Evolutionary conservation across 345 rosid species (phyloP), one percentile per base, ranked within the genome.

Genomic region (Psidium guajava): DNA sequence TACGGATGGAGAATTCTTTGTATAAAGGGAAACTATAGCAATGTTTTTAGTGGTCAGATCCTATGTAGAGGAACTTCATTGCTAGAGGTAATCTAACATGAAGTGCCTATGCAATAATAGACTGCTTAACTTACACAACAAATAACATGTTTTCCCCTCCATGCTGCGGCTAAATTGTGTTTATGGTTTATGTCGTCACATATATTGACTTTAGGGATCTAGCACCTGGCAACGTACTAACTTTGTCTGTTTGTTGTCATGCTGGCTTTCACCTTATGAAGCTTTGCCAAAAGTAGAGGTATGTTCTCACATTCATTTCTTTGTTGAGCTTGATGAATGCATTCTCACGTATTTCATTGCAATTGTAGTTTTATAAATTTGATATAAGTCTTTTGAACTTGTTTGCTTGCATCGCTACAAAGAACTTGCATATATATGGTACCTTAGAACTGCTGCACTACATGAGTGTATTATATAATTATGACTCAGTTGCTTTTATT

Each of bases 221-320:
- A 10, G 54, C 54, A 22, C 54, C 51, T 1, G 40, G 36, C 3
- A 13, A 81, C 15, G 51, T 42, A 49, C 91, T 93, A 81, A 93
- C 87, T 56, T 56, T n/a, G 32, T 82, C 77, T 83, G 83, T 28
- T 2, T 81, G 81, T 83, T 93, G 82, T 87, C 80, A 53, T 91
- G 85, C 88, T 85, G 89, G 52, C 83, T 53, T 82, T 85, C 57
- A 40, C 87, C 64, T 27, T 49, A 11, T 89, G 92, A 91, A 97
- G 98, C 91, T 97, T 91, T 84, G 99, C 99, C 90, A 97, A 95
- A 91, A 85, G 86, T 88, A 92, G 99, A 95, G 99, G 95, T 95
- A 90, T 86, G 88, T 89, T 83, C 88, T 82, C 55, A 12, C 59
- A 24, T 85, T 51, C 7, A 9, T 82, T 42, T 50, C 55, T 82